These are phyloP conservation scores for Cladorrhinum sp. DNA, from an alignment of 2,329 filamentous ascomycete species.

Conservation along the genomic window DNA sequence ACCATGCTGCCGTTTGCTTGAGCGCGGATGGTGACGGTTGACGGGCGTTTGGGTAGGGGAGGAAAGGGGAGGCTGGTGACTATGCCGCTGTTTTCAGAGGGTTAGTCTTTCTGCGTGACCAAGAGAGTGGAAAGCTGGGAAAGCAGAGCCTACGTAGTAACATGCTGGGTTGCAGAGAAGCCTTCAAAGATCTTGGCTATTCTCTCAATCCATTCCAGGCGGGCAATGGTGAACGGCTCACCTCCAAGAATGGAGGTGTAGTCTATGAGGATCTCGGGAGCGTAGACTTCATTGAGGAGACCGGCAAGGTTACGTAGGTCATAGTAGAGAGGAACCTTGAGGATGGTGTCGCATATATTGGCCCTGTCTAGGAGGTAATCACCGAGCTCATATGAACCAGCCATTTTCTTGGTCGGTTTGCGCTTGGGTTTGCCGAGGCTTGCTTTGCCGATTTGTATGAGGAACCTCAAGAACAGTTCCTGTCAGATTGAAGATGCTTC, in stretches of 20 bases:
- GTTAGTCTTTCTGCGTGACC: background rate
- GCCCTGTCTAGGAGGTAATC: conserved; percentile 34
- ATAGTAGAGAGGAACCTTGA: conserved; percentile 29
- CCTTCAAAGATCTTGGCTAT: conserved; percentile 18
- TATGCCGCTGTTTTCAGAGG: conserved; percentile 19
- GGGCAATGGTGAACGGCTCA: conserved; percentile 20
- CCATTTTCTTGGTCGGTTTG: background rate
- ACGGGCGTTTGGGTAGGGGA: conserved; percentile 19
- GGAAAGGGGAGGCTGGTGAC: conserved; percentile 29
- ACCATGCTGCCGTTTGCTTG: conserved; percentile 29
- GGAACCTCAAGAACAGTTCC: background rate
- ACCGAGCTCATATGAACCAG: conserved; percentile 26
- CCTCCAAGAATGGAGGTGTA: conserved; percentile 33
- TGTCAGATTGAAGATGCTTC: background rate
- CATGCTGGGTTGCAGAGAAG: conserved; percentile 29
- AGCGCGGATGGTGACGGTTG: conserved; percentile 22
- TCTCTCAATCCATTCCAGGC: conserved; percentile 25
- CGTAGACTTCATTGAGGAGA: conserved; percentile 30
- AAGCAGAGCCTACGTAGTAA: conserved; percentile 24
- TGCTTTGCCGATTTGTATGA: background rate
- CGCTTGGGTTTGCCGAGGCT: background rate
- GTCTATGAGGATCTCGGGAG: conserved; percentile 29
- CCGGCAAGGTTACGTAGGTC: conserved; percentile 25
- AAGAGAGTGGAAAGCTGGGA: background rate
- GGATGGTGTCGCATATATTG: conserved; percentile 33